A percentile compares a stretch with the other conserved stretches of the same genome.
Conservation (phyloP, 768 basidiomycete genomes). For the Auricularia sp. region DNA sequence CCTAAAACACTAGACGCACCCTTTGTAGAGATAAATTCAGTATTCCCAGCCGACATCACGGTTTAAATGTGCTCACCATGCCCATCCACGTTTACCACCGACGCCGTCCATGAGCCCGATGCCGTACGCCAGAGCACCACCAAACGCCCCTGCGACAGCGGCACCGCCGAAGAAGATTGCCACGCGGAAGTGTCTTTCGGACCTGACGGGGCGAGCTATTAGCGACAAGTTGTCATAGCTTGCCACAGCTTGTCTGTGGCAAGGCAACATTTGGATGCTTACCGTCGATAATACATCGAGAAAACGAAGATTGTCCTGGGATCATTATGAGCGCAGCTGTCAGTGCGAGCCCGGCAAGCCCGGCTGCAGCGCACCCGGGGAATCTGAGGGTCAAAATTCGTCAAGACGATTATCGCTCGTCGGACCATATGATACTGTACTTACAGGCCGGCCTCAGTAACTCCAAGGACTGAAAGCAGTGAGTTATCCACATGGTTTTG, state of each 20-base stretch:
- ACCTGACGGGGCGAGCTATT: conserved; percentile 21
- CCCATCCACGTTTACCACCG: conserved; percentile 51
- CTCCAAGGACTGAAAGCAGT: conserved; percentile 36
- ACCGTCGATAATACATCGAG: neutral
- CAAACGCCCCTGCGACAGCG: conserved; percentile 55
- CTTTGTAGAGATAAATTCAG: conserved; percentile 41
- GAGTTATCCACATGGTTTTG: too few relatives aligned
- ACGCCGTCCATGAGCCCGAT: conserved; percentile 54
- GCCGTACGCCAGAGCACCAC: conserved; percentile 49
- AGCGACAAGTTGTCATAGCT: too few relatives aligned
- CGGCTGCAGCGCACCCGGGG: conserved; percentile 25
- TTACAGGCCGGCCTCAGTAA: conserved; percentile 43
- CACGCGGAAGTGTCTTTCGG: conserved; percentile 50
- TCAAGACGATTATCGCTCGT: too few relatives aligned
- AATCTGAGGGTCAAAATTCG: conserved; percentile 12
- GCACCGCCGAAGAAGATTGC: conserved; percentile 55
- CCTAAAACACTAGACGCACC: conserved; percentile 10
- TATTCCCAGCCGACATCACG: conserved; percentile 26
- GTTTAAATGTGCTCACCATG: conserved; percentile 31
- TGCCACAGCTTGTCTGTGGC: too few relatives aligned
- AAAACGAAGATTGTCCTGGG: neutral
- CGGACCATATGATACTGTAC: conserved; percentile 18
- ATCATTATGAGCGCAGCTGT: conserved; percentile 46
- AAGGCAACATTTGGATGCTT: neutral
- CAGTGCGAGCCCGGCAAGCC: conserved; percentile 27